Conservation (phyloP, 225 moss, liverwort and hornwort species). For the Polytrichum commune region DNA sequence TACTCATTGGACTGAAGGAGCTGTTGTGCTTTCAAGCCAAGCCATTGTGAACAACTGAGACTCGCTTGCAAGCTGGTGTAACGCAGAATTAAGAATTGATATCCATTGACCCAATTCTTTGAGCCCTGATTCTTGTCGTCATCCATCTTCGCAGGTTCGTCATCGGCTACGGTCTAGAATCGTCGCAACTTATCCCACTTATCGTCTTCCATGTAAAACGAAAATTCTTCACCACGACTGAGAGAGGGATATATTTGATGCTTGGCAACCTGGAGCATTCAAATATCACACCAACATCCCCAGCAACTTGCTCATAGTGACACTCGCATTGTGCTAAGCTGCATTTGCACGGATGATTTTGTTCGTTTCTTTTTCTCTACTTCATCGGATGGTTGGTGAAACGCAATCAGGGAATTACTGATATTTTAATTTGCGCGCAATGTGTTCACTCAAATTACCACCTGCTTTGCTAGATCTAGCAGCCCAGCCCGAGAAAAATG, state of each 20-base stretch:
- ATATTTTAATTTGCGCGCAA: no score
- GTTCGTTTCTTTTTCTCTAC: conserved; percentile 58
- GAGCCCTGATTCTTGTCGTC: not conserved
- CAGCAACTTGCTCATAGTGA: conserved; percentile 67
- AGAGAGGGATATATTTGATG: conserved; percentile 52
- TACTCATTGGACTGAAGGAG: no score
- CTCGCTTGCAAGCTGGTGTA: no score
- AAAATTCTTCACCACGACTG: conserved; percentile 78
- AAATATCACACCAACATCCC: conserved; percentile 60
- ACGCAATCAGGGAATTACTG: conserved; percentile 60
- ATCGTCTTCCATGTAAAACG: conserved; percentile 64
- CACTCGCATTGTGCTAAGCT: conserved; percentile 61
- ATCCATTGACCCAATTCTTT: not conserved
- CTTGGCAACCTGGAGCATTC: conserved; percentile 85
- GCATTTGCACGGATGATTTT: conserved; percentile 78
- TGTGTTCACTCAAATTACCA: no score
- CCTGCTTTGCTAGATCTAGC: no score
- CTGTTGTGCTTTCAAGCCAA: no score
- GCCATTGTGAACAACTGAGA: no score
- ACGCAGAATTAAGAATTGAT: no score
- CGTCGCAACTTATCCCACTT: conserved; percentile 66
- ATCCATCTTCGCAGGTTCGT: conserved; percentile 59
- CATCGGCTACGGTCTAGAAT: conserved; percentile 64
- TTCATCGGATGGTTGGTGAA: conserved; percentile 75
- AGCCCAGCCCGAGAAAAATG: no score